Base-by-base conservation (phyloP, 768 basidiomycete genomes). In the Lyophyllum decastes region DNA sequence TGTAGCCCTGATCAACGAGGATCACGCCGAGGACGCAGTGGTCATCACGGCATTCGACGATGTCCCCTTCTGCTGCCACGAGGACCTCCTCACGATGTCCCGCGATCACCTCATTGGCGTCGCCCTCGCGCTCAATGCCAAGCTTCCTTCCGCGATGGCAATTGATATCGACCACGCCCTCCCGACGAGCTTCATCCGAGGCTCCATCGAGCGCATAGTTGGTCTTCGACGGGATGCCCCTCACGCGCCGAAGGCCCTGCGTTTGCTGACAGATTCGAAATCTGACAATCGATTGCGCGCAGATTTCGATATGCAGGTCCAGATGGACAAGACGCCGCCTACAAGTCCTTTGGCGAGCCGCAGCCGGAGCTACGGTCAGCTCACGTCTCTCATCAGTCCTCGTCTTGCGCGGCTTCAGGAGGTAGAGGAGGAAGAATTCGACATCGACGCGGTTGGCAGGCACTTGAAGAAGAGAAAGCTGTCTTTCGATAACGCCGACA, bases 1-100 rank as follows among this genome's bases (percentile, higher is more conserved):
- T 53, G 71, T 89, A 40, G 84, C 87, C 0, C 72, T 90, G 12
- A 86, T 89, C 65, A 82, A 83, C 56, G 82, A 86, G 56, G 79
- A 81, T 26, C 65, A 69, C 16, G 70, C 79, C 2, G 78, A 80
- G 50, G 81, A 85, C 61, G 83, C 82, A 8, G 73, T 90, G 41
- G 76, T 89, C 38, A 82, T 90, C 67, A 89, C 85, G 0, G 78
- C 87, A 6, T 76, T 90, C 12, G 73, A 78, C 41, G 70, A 68
- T 22, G 73, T 81, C 10, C 88, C 88, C 0, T 91, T 90, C 72
- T 87, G 86, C 70, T 89, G 87, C 69, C 87, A 91, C 66, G 86
- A 88, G 58, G 88, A 91, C 61, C 78, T 90, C 41, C 64, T 89
- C 53, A 78, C 81, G 0, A 89, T 91, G 89, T 63, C 80, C 2